phyloP scores from a whole-genome alignment of 1,284 basidiomycete species.

The Puccinia coronata region DNA sequence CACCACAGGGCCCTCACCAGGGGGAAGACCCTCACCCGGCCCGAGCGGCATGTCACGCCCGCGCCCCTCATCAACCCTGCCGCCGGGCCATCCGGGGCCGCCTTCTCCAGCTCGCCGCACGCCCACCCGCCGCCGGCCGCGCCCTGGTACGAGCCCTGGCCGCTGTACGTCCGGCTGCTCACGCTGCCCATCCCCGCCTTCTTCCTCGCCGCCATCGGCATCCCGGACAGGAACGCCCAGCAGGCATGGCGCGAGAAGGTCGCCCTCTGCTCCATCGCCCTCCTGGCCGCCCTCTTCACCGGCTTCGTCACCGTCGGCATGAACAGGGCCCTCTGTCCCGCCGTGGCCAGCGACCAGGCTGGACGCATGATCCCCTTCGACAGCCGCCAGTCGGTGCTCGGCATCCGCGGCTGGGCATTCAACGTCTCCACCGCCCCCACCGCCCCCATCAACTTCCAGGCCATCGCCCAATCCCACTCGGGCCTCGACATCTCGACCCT shows the following conservation, averaged over 20 bases:
- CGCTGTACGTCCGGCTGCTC: constrained; percentile 52
- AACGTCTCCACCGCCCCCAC: constrained; percentile 69
- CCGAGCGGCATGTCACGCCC: constrained; percentile 88
- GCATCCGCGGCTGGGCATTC: constrained; percentile 75
- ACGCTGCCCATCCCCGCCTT: constrained; percentile 58
- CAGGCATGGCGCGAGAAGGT: constrained; percentile 99
- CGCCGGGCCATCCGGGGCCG: constrained; percentile 60
- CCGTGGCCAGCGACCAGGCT: constrained; percentile 42
- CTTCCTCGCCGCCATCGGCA: constrained; percentile 58
- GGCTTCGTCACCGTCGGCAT: constrained; percentile 95
- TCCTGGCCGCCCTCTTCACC: constrained; percentile 74
- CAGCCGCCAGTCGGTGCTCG: constrained; percentile 65
- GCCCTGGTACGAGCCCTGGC: constrained; percentile 53
- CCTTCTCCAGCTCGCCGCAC: not conserved
- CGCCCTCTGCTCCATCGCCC: constrained; percentile 82
- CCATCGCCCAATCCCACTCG: constrained; percentile 65
- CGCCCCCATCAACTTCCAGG: constrained; percentile 66
- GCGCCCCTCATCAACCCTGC: constrained; percentile 84
- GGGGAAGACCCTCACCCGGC: constrained; percentile 91
- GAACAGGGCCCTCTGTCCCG: constrained; percentile 85
- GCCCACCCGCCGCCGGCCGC: not conserved
- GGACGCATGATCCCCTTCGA: constrained; percentile 18
- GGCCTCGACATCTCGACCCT: constrained; percentile 86
- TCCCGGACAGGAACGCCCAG: constrained; percentile 61
- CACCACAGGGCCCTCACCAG: constrained; percentile 63